phyloP scores from a whole-genome alignment of 495 filamentous ascomycete genomes.

The Aspergillus carlsbadensis region DNA sequence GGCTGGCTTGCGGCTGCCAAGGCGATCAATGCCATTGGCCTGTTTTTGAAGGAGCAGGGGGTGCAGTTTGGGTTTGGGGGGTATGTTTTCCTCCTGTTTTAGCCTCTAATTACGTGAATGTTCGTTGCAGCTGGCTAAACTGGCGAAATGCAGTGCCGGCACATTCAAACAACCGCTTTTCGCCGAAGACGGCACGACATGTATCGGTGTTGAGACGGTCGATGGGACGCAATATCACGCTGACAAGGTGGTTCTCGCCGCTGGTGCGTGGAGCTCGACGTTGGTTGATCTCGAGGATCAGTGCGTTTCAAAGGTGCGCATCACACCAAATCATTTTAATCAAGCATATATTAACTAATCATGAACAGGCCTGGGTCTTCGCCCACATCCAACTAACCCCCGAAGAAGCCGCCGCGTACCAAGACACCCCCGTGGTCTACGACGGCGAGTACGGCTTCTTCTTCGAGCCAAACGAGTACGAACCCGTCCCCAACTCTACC shows the following conservation, averaged over 20 bases:
- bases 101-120: too few species aligned
- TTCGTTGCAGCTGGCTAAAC: too few species aligned
- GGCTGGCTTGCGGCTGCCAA: slow-evolving; percentile 9
- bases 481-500: not conserved
- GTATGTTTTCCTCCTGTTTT: too few species aligned
- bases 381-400: slow-evolving; percentile 47
- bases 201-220: slow-evolving; percentile 4
- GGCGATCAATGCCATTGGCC: slow-evolving; percentile 6
- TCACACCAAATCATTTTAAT: too few species aligned
- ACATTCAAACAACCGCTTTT: slow-evolving; percentile 1
- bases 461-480: slow-evolving; percentile 47
- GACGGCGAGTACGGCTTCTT: slow-evolving; percentile 54
- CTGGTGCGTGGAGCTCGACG: slow-evolving; percentile 14
- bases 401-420: slow-evolving; percentile 41
- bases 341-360: too few species aligned
- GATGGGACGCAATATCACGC: slow-evolving; percentile 17
- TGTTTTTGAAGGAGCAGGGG: not conserved
- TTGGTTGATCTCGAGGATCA: slow-evolving; percentile 29
- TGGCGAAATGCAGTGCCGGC: not conserved
- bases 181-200: not conserved
- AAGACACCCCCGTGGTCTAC: slow-evolving; percentile 47
- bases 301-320: slow-evolving; percentile 1
- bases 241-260: slow-evolving; percentile 47
- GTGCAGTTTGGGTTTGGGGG: slow-evolving; percentile 3
- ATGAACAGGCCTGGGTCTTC: slow-evolving; percentile 5